Conservation (phyloP, 2,329 filamentous ascomycete species). For the Thielaviopsis populi region DNA sequence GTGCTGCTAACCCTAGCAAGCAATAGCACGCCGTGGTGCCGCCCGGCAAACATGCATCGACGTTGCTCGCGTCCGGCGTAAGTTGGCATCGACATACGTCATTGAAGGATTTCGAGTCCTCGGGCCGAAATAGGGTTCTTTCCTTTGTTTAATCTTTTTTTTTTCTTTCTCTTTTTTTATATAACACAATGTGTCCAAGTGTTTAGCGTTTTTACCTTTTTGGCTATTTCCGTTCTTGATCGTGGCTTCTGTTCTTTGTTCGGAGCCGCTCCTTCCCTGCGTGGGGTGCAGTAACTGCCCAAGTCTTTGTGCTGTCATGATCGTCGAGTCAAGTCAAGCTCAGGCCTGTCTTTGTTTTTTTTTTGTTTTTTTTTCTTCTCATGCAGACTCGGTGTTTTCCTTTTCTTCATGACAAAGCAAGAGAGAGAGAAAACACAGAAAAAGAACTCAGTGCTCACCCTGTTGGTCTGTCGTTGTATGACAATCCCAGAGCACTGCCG, state of each 20-base stretch:
- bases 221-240: background rate
- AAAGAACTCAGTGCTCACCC: background rate
- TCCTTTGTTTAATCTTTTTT: background rate
- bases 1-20: background rate
- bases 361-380: too few relatives aligned
- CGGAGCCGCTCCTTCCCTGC: background rate
- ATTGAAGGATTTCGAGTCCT: background rate
- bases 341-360: background rate
- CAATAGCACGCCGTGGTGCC: too few relatives aligned
- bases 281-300: background rate
- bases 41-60: background rate
- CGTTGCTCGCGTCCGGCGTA: too few relatives aligned
- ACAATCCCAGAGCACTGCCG: constrained; percentile 1
- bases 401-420: background rate
- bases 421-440: background rate
- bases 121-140: background rate
- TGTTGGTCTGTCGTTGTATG: background rate
- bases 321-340: background rate
- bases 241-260: background rate
- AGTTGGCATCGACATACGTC: background rate
- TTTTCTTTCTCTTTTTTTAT: background rate
- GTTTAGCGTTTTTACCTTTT: background rate
- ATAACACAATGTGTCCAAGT: too few relatives aligned
- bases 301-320: background rate
- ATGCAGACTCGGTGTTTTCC: background rate